Base-by-base conservation (phyloP, 345 rosid species). In the Reutealis trisperma region DNA sequence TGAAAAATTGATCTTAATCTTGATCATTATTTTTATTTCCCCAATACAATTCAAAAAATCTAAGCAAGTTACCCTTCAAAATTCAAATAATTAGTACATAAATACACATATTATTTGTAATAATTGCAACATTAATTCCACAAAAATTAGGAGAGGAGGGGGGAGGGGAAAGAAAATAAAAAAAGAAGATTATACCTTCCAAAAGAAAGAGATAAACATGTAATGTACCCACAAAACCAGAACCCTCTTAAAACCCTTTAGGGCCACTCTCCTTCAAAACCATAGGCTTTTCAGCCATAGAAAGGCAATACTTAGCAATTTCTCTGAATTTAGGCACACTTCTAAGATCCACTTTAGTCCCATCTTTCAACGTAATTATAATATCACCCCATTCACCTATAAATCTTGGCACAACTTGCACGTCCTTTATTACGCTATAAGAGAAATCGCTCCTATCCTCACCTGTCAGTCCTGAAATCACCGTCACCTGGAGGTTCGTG, bases 381-480 rank as follows among this genome's bases (percentile, higher is more conserved):
- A 93, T 81, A 72, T 96, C 98, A 70, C 99, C 98, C 96, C 97
- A 92, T 84, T 96, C 97, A 37, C 99, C 99, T 15, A 92, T 84
- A 67, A 96, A 90, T 65, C 99, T 79, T 25, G 99, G 98, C 83
- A 96, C 99, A 22, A 90, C 98, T 79, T 96, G 91, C 4, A 91
- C 98, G 75, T 92, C 99, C 73, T 89, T 90, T 0, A 93, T 87
- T 87, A 93, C 99, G 49, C 82, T 86, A 87, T 92, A 96, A 45
- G 99, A 90, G 90, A 96, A 96, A 59, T 92, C 99, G 63, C 92
- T 93, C 81, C 98, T 80, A 4, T 93, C 96, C 77, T 93, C 80
- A 9, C 94, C 97, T 24, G 94, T 92, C 61, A 91, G 81, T 15
- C 99, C 99, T 15, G 97, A 96, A 5, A 93, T 89, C 21, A 91